Conservation (phyloP, 2,329 filamentous ascomycete species). For the Penicillium sp. region DNA sequence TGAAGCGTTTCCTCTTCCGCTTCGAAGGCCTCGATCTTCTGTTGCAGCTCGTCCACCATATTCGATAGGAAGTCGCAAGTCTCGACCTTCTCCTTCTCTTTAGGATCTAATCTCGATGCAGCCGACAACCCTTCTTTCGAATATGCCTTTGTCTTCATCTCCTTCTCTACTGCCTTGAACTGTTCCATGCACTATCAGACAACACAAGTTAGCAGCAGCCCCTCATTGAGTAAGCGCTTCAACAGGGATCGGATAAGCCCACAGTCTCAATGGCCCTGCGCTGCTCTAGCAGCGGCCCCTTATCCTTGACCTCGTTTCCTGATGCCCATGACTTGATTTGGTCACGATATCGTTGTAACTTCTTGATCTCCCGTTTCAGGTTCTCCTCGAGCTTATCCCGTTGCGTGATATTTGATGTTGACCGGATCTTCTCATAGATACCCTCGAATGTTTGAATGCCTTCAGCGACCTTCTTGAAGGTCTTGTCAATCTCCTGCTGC, state of each 20-base stretch:
- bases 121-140: slow-evolving; percentile 94
- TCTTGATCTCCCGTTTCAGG: slow-evolving; percentile 99
- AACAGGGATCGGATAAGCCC: too few species aligned
- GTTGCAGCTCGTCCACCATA: slow-evolving; percentile 86
- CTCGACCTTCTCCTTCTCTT: slow-evolving; percentile 88
- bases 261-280: slow-evolving; percentile 96
- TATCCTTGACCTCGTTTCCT: slow-evolving; percentile 99
- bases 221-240: too few species aligned
- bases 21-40: slow-evolving; percentile 85
- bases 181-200: slow-evolving; percentile 68
- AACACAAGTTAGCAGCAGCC: too few species aligned
- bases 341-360: slow-evolving; percentile 90
- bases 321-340: slow-evolving; percentile 99
- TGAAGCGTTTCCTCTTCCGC: slow-evolving; percentile 81
- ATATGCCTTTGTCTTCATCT: slow-evolving; percentile 99
- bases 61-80: slow-evolving; percentile 72
- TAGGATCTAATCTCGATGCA: slow-evolving; percentile 88
- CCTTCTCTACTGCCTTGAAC: slow-evolving; percentile 99
- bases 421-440: slow-evolving; percentile 96
- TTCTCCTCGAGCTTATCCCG: slow-evolving; percentile 98
- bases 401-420: slow-evolving; percentile 83
- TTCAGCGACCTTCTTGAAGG: slow-evolving; percentile 96
- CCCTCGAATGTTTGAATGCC: slow-evolving; percentile 84
- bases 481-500: slow-evolving; percentile 96
- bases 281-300: slow-evolving; percentile 86